Evolutionary conservation across 2,329 filamentous ascomycete genomes (phyloP).

Genomic region (Hypoxylon rubiginosum): DNA sequence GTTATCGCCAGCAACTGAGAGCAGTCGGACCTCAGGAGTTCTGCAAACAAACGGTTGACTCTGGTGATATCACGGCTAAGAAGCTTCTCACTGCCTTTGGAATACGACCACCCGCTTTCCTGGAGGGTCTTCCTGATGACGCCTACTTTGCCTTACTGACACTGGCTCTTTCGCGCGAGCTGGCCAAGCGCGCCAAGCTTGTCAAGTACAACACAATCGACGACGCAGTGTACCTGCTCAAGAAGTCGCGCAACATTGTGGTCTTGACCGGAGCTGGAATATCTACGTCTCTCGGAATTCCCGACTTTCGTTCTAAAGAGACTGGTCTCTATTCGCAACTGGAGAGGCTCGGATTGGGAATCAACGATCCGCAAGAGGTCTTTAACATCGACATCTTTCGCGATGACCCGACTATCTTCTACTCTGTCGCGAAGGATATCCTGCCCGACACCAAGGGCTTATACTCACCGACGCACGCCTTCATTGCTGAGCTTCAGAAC

Average conservation of each 20-base stretch:
- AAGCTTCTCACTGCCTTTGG: slow-evolving; percentile 90
- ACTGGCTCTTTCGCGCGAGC: slow-evolving; percentile 82
- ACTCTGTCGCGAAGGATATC: slow-evolving; percentile 90
- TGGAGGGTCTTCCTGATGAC: slow-evolving; percentile 80
- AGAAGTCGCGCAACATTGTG: slow-evolving; percentile 84
- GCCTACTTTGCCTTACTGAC: slow-evolving; percentile 81
- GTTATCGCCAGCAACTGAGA: slow-evolving; percentile 78
- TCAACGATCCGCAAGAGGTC: slow-evolving; percentile 90
- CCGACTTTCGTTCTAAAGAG: slow-evolving; percentile 94
- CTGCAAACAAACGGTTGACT: slow-evolving; percentile 77
- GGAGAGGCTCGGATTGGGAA: slow-evolving; percentile 76
- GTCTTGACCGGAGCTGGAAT: slow-evolving; percentile 97
- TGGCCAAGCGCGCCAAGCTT: slow-evolving; percentile 85
- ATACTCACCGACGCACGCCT: slow-evolving; percentile 93
- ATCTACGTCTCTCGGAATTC: slow-evolving; percentile 95
- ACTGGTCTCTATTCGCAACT: slow-evolving; percentile 92
- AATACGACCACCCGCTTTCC: slow-evolving; percentile 78
- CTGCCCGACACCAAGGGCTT: slow-evolving; percentile 77
- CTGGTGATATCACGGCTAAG: slow-evolving; percentile 78
- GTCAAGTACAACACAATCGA: slow-evolving; percentile 85
- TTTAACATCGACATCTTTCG: slow-evolving; percentile 92
- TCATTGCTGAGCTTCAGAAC: slow-evolving; percentile 89
- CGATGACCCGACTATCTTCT: slow-evolving; percentile 90
- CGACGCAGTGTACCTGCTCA: slow-evolving; percentile 84
- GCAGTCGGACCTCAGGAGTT: slow-evolving; percentile 84